Evolutionary conservation across 305 asterid species (phyloP).

Genomic region (Solanum hybrid): DNA sequence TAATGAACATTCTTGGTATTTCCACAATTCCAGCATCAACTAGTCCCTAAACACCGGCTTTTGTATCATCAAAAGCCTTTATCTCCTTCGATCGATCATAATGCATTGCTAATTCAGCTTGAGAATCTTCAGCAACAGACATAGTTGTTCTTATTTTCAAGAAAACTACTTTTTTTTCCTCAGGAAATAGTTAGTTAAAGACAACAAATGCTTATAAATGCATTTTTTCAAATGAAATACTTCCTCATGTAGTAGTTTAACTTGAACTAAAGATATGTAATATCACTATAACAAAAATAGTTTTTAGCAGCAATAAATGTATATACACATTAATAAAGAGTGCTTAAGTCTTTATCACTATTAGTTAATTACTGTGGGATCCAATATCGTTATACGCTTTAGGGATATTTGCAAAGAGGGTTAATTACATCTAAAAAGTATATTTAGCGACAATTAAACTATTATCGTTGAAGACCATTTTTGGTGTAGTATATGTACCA

Average conservation of each 20-base stretch:
- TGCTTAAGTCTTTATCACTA: too few species aligned
- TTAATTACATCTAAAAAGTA: too few species aligned
- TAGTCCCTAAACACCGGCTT: conserved; percentile 1
- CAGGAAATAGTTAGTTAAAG: neutral
- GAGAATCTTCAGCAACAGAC: neutral
- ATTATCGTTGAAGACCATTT: too few species aligned
- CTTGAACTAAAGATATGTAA: too few species aligned
- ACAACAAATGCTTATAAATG: neutral
- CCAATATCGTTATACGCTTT: too few species aligned
- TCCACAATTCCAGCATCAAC: neutral
- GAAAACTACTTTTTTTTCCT: neutral
- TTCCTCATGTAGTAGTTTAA: too few species aligned
- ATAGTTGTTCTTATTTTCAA: neutral
- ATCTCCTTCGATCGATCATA: neutral
- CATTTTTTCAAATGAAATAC: neutral
- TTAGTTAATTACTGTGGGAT: too few species aligned
- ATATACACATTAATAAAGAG: too few species aligned
- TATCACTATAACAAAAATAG: too few species aligned
- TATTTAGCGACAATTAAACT: too few species aligned
- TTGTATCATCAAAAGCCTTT: neutral
- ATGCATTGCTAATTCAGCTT: neutral
- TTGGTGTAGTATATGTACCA: too few species aligned
- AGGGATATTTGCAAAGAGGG: too few species aligned
- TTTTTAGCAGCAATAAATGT: neutral
- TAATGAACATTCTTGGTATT: neutral